phyloP scores from a whole-genome alignment of 2,329 filamentous ascomycete species.

The Harringtonia lauricola region DNA sequence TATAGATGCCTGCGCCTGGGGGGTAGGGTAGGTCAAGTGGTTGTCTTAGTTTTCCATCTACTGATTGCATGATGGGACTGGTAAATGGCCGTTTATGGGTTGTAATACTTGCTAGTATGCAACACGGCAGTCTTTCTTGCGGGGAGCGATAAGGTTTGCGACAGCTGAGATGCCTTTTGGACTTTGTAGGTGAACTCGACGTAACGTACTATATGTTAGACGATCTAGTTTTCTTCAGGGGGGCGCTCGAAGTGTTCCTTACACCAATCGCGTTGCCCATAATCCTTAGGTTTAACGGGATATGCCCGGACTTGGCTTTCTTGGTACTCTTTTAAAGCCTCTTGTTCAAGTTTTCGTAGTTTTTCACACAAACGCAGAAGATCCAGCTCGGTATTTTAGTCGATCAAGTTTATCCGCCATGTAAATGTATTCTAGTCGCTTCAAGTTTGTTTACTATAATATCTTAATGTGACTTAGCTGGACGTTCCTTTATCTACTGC shows the following conservation, averaged over 20 bases:
- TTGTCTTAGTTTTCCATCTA: constrained; percentile 1
- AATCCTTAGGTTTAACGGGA: not conserved
- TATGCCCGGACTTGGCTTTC: not conserved
- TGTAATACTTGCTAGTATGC: not conserved
- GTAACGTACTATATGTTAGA: not conserved
- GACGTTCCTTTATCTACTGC: too few species aligned
- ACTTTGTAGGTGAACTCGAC: constrained; percentile 1
- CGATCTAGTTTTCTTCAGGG: constrained; percentile 1
- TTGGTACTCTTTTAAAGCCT: constrained; percentile 1
- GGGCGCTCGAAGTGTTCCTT: constrained; percentile 1
- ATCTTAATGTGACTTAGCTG: too few species aligned
- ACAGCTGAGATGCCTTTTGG: not conserved
- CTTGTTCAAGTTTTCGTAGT: not conserved
- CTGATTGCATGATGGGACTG: not conserved
- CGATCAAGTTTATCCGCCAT: not conserved
- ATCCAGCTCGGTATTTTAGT: not conserved
- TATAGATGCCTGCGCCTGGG: too few species aligned
- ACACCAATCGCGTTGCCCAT: not conserved
- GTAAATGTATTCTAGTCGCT: not conserved
- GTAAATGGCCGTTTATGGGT: not conserved
- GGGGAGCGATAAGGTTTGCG: not conserved
- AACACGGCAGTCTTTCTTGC: not conserved
- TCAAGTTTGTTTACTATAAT: not conserved
- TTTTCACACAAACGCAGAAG: not conserved
- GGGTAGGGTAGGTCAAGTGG: too few species aligned